Conservation (phyloP, 495 filamentous ascomycete species). For the Lasiosphaeria ovina region DNA sequence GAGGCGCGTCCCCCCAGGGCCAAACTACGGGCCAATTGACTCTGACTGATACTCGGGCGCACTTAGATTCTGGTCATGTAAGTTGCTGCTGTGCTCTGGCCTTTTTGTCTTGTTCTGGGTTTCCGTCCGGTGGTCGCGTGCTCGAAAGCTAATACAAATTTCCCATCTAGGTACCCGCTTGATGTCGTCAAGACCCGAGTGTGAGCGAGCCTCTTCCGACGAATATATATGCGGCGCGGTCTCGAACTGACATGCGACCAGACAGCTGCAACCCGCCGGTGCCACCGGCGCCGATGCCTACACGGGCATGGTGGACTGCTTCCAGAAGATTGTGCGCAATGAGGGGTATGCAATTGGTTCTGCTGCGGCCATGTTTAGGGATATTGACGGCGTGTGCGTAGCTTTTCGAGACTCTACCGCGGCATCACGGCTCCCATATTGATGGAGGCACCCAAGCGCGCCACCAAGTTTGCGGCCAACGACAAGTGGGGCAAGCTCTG, state of each 20-base stretch:
- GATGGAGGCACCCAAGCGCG: conserved; percentile 98
- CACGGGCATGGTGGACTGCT: conserved; percentile 96
- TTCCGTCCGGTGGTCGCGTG: conserved; percentile 17
- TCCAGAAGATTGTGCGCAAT: conserved; percentile 89
- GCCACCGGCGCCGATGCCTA: conserved; percentile 73
- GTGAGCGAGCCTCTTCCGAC: conserved; percentile 50
- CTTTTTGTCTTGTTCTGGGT: too few relatives aligned
- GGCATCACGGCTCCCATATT: conserved; percentile 94
- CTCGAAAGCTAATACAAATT: conserved; percentile 20
- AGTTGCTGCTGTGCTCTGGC: conserved; percentile 19
- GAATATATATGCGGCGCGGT: conserved; percentile 6
- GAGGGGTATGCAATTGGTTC: conserved; percentile 66
- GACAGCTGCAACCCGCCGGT: conserved; percentile 80
- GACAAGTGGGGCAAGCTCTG: conserved; percentile 96
- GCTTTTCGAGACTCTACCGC: conserved; percentile 85
- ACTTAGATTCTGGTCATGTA: conserved; percentile 84
- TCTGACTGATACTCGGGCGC: conserved; percentile 29
- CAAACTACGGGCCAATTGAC: conserved; percentile 20
- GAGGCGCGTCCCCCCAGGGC: conserved; percentile 21
- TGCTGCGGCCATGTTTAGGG: not conserved
- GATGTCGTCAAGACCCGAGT: conserved; percentile 98
- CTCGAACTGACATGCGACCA: conserved; percentile 40
- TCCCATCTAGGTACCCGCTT: conserved; percentile 78
- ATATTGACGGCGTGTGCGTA: conserved; percentile 34
- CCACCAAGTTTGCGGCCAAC: conserved; percentile 98